A percentile compares a stretch with the other conserved stretches of the same genome.
Conservation (phyloP, 441 rosid genomes). For the Euphorbia schlechtendalii region DNA sequence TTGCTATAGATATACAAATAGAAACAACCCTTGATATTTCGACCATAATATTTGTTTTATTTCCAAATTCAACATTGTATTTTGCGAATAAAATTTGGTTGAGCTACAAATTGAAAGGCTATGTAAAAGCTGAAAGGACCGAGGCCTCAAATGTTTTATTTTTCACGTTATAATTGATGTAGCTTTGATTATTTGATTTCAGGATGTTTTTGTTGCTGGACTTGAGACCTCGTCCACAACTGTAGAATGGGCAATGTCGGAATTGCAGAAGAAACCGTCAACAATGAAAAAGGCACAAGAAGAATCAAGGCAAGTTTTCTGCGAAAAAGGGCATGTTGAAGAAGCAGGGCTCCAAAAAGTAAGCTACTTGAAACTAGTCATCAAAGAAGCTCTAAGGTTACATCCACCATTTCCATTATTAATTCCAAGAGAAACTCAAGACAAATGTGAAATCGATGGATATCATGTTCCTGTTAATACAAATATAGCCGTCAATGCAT, state of each 20-base stretch:
- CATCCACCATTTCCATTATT: conserved; percentile 42
- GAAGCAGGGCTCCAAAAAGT: conserved; percentile 28
- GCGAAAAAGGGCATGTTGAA: conserved; percentile 24
- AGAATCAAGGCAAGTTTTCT: conserved; percentile 32
- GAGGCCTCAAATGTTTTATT: too few species aligned
- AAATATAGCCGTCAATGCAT: conserved; percentile 29
- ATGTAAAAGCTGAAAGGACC: neutral
- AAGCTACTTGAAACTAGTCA: conserved; percentile 30
- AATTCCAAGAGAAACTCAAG: conserved; percentile 36
- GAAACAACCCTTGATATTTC: too few species aligned
- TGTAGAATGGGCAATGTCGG: conserved; percentile 51
- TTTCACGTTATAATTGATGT: too few species aligned
- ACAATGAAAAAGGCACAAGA: conserved; percentile 18
- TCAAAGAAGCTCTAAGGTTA: conserved; percentile 36
- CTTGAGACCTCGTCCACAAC: conserved; percentile 39
- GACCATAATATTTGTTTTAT: too few species aligned
- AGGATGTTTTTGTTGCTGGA: conserved; percentile 63
- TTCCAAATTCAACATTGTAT: too few species aligned
- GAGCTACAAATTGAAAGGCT: neutral
- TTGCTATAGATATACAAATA: too few species aligned
- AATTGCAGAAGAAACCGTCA: conserved; percentile 11
- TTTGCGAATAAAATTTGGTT: neutral
- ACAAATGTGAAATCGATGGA: conserved; percentile 27
- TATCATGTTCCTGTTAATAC: conserved; percentile 33
- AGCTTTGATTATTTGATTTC: neutral